Conservation (phyloP, 2,329 filamentous ascomycete genomes). For the Cercospora zeina region DNA sequence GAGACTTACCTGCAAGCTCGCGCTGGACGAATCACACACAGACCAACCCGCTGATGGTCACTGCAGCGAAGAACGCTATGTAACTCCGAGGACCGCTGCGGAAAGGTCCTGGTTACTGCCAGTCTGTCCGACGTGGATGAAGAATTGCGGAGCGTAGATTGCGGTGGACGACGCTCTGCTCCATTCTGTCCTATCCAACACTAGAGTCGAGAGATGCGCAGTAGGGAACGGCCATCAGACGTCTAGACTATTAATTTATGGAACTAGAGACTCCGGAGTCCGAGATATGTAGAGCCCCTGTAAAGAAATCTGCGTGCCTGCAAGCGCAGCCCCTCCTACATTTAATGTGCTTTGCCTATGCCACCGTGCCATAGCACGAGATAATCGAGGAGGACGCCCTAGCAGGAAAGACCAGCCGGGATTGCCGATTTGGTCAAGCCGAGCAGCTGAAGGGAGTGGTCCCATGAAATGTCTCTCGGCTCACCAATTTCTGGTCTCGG, state of each 20-base stretch:
- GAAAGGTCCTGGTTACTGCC: constrained; percentile 69
- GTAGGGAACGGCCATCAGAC: too few species aligned
- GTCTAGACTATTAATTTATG: too few species aligned
- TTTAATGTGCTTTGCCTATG: background rate
- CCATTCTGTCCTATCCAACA: too few species aligned
- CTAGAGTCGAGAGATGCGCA: too few species aligned
- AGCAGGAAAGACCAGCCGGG: background rate
- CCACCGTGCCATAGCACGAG: background rate
- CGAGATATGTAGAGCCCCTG: too few species aligned
- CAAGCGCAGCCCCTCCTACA: background rate
- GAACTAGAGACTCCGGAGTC: too few species aligned
- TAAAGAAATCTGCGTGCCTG: too few species aligned
- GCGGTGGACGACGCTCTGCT: constrained; percentile 67
- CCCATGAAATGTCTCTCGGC: background rate
- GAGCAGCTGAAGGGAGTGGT: background rate
- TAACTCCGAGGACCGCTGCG: constrained; percentile 71
- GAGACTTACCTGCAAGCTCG: constrained; percentile 54
- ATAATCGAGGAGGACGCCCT: too few species aligned
- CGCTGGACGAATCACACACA: constrained; percentile 62
- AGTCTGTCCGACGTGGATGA: constrained; percentile 68
- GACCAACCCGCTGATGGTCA: constrained; percentile 65
- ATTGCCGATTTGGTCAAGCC: background rate
- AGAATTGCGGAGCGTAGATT: constrained; percentile 73
- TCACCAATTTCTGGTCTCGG: background rate
- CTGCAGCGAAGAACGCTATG: constrained; percentile 72